These are phyloP conservation scores for Escallonia rubra DNA, from an alignment of 129 eudicot species.

Conservation along the genomic window DNA sequence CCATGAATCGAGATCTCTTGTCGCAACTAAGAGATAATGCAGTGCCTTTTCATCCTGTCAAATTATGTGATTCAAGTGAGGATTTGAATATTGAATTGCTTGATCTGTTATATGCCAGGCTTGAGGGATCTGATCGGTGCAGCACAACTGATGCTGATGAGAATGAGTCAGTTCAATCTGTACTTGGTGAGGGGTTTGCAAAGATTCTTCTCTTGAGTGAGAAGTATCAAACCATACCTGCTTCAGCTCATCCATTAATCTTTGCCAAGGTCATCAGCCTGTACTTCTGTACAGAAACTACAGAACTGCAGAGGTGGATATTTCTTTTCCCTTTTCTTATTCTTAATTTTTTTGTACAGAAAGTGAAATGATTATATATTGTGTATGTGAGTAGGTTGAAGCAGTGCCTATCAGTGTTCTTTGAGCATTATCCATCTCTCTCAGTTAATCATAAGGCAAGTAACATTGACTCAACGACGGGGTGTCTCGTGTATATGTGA, in stretches of 20 bases:
- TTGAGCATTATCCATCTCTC: constrained; percentile 89
- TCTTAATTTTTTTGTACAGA: constrained; percentile 1
- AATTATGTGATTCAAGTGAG: constrained; percentile 30
- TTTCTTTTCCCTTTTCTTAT: background rate
- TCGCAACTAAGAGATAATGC: constrained; percentile 39
- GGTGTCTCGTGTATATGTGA: background rate
- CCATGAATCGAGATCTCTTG: constrained; percentile 39
- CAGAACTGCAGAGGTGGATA: constrained; percentile 53
- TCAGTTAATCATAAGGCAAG: constrained; percentile 89
- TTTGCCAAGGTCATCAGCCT: constrained; percentile 63
- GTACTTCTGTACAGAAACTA: constrained; percentile 53
- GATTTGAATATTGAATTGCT: constrained; percentile 50
- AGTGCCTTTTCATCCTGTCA: constrained; percentile 21
- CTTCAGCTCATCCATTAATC: constrained; percentile 47
- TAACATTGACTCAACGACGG: background rate
- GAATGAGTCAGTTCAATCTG: constrained; percentile 62
- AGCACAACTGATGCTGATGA: constrained; percentile 44
- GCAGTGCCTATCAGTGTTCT: constrained; percentile 90
- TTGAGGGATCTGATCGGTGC: constrained; percentile 36
- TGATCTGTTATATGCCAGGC: constrained; percentile 58
- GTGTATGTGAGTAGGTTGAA: constrained; percentile 52
- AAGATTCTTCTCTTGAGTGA: constrained; percentile 81
- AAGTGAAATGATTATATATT: background rate
- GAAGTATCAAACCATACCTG: constrained; percentile 49
- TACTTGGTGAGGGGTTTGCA: constrained; percentile 89